Evolutionary conservation across 2,329 filamentous ascomycete genomes (phyloP).

Genomic region (Ceratocystiopsis minuta): DNA sequence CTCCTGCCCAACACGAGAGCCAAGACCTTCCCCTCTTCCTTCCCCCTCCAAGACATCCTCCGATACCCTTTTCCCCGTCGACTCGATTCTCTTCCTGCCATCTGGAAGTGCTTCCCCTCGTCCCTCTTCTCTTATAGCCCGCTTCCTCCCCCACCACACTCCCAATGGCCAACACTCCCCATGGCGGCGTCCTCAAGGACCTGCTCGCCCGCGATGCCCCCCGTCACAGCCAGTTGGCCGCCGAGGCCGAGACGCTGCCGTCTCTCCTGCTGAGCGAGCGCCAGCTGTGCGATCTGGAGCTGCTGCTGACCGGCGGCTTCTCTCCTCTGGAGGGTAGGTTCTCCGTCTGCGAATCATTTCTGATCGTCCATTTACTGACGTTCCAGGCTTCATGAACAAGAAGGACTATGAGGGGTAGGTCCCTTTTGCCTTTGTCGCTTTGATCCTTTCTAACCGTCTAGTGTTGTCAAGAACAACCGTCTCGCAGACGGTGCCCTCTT

Average conservation of each 20-base stretch:
- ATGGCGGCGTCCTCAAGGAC: constrained; percentile 95
- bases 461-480: constrained; percentile 78
- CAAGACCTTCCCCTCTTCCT: not conserved
- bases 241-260: constrained; percentile 73
- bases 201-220: constrained; percentile 83
- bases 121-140: not conserved
- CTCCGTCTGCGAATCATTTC: not conserved
- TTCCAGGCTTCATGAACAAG: constrained; percentile 81
- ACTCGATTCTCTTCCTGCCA: not conserved
- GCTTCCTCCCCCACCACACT: not conserved
- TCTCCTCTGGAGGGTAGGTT: constrained; percentile 82
- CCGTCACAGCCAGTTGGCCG: constrained; percentile 58
- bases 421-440: not conserved
- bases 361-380: not conserved
- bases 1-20: too few relatives aligned
- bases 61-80: not conserved
- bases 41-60: not conserved
- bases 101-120: not conserved
- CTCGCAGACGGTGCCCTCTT: constrained; percentile 81
- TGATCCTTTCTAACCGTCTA: not conserved
- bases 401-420: constrained; percentile 89
- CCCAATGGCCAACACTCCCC: constrained; percentile 50
- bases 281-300: constrained; percentile 91
- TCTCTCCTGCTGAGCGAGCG: constrained; percentile 76
- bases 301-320: constrained; percentile 95